phyloP scores from a whole-genome alignment of 116 monocot species.

The Cymodocea nodosa region DNA sequence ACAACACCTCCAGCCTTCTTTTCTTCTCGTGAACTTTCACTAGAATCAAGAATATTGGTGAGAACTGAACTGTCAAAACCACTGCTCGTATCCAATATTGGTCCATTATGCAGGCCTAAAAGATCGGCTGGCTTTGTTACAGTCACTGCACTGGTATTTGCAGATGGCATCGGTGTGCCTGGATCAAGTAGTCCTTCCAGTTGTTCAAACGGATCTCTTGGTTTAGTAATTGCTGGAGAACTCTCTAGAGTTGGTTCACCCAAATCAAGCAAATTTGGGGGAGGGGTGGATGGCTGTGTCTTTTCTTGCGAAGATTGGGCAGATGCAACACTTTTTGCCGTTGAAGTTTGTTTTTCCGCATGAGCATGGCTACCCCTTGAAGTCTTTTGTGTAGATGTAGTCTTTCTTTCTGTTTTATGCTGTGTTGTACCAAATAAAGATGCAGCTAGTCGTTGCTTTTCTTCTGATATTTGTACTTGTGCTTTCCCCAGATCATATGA shows the following conservation, averaged over 20 bases:
- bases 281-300: conserved; percentile 24
- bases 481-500: conserved; percentile 32
- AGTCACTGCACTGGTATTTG: conserved; percentile 11
- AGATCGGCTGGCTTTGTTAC: conserved; percentile 32
- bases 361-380: conserved; percentile 20
- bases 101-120: conserved; percentile 30
- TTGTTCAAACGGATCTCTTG: conserved; percentile 64
- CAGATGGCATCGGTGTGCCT: conserved; percentile 10
- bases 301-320: conserved; percentile 28
- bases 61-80: conserved; percentile 6
- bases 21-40: conserved; percentile 18
- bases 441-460: conserved; percentile 87
- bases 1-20: not conserved
- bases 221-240: conserved; percentile 14
- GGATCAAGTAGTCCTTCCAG: conserved; percentile 74
- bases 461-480: conserved; percentile 52
- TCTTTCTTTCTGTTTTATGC: conserved; percentile 47
- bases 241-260: conserved; percentile 34
- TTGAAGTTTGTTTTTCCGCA: conserved; percentile 19
- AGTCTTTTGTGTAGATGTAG: conserved; percentile 20
- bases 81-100: conserved; percentile 7
- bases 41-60: not conserved
- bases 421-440: conserved; percentile 69
- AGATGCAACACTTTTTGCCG: conserved; percentile 5
- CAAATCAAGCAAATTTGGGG: conserved; percentile 86